Percentiles rank a stretch among this genome's conserved stretches.
phyloP scores from a whole-genome alignment of 2,329 filamentous ascomycete species.

The Leptographium procerum region DNA sequence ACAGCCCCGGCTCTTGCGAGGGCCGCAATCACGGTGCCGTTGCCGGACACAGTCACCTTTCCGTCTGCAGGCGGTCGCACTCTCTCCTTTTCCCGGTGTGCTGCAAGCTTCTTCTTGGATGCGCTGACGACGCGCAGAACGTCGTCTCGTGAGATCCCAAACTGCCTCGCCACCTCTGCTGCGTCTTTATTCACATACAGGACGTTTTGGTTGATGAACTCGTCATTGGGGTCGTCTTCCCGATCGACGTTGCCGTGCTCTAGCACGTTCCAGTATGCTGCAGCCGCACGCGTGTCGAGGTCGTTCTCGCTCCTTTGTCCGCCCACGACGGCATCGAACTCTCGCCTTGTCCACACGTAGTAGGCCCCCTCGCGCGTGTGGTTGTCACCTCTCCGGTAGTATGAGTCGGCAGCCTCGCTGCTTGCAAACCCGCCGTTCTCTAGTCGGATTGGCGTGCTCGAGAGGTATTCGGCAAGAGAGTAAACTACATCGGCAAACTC shows the following conservation, averaged over 20 bases:
- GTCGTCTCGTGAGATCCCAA: constrained; percentile 59
- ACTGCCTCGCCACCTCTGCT: constrained; percentile 60
- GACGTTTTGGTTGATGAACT: constrained; percentile 91
- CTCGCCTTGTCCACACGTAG: constrained; percentile 85
- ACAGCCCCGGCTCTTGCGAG: constrained; percentile 65
- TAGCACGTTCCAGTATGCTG: constrained; percentile 73
- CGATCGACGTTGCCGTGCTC: constrained; percentile 77
- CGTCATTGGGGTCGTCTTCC: constrained; percentile 78
- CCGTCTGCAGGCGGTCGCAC: constrained; percentile 71
- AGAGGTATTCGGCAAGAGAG: constrained; percentile 80
- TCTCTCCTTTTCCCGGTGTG: constrained; percentile 62
- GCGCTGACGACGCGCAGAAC: constrained; percentile 55
- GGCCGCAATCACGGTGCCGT: constrained; percentile 75
- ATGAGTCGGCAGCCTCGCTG: constrained; percentile 83
- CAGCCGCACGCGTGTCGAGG: constrained; percentile 60
- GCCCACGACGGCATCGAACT: constrained; percentile 63
- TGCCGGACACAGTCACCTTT: constrained; percentile 80
- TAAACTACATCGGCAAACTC: constrained; percentile 70
- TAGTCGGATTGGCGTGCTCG: constrained; percentile 55
- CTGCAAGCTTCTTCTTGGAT: constrained; percentile 56
- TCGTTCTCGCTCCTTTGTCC: constrained; percentile 29
- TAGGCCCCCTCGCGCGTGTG: constrained; percentile 87
- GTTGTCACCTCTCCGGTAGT: constrained; percentile 58
- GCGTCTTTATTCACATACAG: constrained; percentile 59
- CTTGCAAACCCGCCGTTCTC: constrained; percentile 68